Percentiles rank a stretch among this genome's conserved stretches.
Evolutionary conservation across 352 stramenopile genomes (phyloP).

Genomic region (Phytophthora europaea): DNA sequence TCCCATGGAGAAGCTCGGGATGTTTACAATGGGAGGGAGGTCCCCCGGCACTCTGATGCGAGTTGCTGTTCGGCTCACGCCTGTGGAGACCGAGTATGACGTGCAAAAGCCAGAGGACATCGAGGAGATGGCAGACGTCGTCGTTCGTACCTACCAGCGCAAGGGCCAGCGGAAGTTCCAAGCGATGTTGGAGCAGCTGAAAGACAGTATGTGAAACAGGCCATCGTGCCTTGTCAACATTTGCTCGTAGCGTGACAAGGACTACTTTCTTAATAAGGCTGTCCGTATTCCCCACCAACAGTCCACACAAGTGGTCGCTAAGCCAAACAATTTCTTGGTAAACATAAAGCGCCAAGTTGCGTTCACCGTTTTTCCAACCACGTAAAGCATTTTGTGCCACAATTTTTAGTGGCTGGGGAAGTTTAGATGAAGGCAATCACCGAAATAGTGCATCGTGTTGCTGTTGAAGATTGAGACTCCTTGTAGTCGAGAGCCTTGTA

Average conservation of each 20-base stretch:
- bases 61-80: slow-evolving; percentile 16
- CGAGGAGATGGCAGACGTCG: slow-evolving; percentile 19
- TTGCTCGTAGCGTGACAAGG: neutral
- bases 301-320: neutral
- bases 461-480: neutral
- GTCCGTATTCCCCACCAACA: neutral
- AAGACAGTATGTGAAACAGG: neutral
- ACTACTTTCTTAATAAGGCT: neutral
- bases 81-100: slow-evolving; percentile 12
- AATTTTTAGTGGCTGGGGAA: neutral
- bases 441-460: neutral
- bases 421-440: neutral
- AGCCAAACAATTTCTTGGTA: neutral
- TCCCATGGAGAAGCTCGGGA: neutral
- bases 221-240: neutral
- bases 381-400: neutral
- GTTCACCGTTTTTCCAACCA: neutral
- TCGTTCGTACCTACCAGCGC: slow-evolving; percentile 20
- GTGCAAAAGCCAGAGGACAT: slow-evolving; percentile 10
- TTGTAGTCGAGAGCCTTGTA: neutral
- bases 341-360: neutral
- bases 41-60: slow-evolving; percentile 19
- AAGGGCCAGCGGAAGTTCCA: slow-evolving; percentile 15
- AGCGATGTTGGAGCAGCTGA: slow-evolving; percentile 27
- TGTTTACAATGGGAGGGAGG: neutral